Base-by-base conservation (phyloP, 768 basidiomycete species). In the Hygrocybe coccinea region DNA sequence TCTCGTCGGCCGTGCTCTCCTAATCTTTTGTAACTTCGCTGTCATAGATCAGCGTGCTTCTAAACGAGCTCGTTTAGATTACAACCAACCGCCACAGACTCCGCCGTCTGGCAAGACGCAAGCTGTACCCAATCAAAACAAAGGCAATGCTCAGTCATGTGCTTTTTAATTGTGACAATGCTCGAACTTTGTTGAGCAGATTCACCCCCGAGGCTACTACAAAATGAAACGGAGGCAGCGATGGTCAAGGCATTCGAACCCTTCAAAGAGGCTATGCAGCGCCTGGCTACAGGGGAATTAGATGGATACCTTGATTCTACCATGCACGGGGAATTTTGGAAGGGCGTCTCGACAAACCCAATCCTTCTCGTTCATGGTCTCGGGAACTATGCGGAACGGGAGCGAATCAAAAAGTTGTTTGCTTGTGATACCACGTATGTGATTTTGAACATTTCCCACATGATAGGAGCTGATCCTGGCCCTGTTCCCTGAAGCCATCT, bases 291-390 rank as follows among this genome's bases (percentile, higher is more conserved):
- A 19, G 38, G 38, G 38, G 12, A 39, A 39, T 19, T 39, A 19
- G 38, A 39, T 39, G 38, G 38, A 39, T 39, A 39, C 38, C 11
- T 39, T 39, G 38, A 39, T 39, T 39, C 19, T 19, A 47, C 44
- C 53, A 50, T 49, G 41, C 48, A 54, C 34, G 45, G 55, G 17
- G 49, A 39, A 34, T 29, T 24, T 48, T 45, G 46, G 33, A 47
- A 38, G 25, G 38, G 43, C 46, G 36, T 50, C 34, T 43, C 35
- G 35, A 54, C n/a, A 36, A 24, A 58, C 22, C 57, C 54, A 51
- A 50, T 48, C 36, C 57, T 58, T 58, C 57, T 58, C 54, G 43
- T 58, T 49, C 48, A 58, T 45, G 57, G 25, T 33, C 57, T 58
- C 36, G 57, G 57, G 34, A 51, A 58, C 19, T 17, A 29, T 14